Evolutionary conservation across 2,329 filamentous ascomycete genomes (phyloP), one percentile per base, ranked within the genome.

Genomic region (Alternaria dauci): DNA sequence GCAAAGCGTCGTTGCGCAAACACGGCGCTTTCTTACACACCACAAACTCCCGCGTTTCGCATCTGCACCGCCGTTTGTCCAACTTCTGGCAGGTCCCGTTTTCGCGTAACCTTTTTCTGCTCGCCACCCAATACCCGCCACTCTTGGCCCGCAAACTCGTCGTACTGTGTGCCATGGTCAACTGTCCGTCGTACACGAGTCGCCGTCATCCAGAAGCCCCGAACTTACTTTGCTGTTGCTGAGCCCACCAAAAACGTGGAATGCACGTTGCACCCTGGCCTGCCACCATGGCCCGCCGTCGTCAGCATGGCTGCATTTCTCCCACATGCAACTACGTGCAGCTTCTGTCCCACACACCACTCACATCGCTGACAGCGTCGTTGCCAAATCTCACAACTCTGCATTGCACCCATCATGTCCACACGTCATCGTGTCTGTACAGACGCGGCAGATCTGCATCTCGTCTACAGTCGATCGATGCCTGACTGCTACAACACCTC

Each of bases 261-360:
- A 55, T 68, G 69, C 74, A 76, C 74, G 72, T 75, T 76, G 71
- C 67, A 75, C 71, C 74, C 74, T 74, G 68, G 72, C 71, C 54
- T 71, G 46, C 48, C 32, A 47, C 58, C 28, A 64, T 44, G 25
- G 55, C 46, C 46, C 52, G 38, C 54, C 52, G 50, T 59, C 44
- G 57, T 67, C 65, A 70, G 61, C 66, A 47, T 65, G 44, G 42
- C 54, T 54, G 55, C 61, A 58, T 56, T 34, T 12, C 32, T 34
- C 32, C 32, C 11, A 34, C 32, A 34, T 34, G 32, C 32, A 34
- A n/a, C 32, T 9, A 34, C 32, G 32, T 34, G 32, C 32, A 34
- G 32, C 32, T 5, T 5, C 5, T 34, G 32, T 34, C 32, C 11
- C 11, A 34, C 43, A n/a, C n/a, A n/a, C 16, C 32, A 36, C 50